Percentiles rank a stretch among this genome's conserved stretches.
phyloP scores from a whole-genome alignment of 2,329 filamentous ascomycete genomes.

The Diplodia mutila region DNA sequence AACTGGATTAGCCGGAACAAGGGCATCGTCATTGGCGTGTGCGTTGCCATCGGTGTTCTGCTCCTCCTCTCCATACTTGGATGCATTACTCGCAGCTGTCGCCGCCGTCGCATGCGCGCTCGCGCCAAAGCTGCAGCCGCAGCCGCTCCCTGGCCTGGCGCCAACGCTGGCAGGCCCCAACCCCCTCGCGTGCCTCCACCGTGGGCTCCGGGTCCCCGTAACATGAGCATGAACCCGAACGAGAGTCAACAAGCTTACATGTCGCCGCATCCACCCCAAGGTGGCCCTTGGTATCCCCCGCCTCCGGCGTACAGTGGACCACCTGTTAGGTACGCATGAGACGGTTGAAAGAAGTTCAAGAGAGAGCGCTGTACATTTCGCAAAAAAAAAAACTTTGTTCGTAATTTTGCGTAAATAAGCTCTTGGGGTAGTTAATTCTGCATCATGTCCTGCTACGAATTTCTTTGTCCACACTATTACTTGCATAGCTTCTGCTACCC shows the following conservation, averaged over 20 bases:
- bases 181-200: slow-evolving; percentile 21
- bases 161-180: background rate
- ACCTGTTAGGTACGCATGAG: slow-evolving; percentile 7
- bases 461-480: background rate
- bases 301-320: slow-evolving; percentile 11
- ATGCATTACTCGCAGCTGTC: slow-evolving; percentile 66
- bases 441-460: background rate
- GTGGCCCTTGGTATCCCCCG: slow-evolving; percentile 2
- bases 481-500: background rate
- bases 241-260: slow-evolving; percentile 16
- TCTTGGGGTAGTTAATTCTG: background rate
- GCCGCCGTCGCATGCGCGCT: slow-evolving; percentile 33
- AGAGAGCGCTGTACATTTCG: slow-evolving; percentile 1
- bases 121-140: slow-evolving; percentile 9
- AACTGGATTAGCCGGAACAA: slow-evolving; percentile 79
- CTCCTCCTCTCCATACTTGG: slow-evolving; percentile 66
- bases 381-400: background rate
- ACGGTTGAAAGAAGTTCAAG: background rate
- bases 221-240: slow-evolving; percentile 3
- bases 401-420: background rate
- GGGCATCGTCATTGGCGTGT: slow-evolving; percentile 80
- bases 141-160: background rate
- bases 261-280: background rate
- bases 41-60: slow-evolving; percentile 71
- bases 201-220: background rate